phyloP scores from a whole-genome alignment of 1,139 yeast species.

The Saccharomyces hybrid region DNA sequence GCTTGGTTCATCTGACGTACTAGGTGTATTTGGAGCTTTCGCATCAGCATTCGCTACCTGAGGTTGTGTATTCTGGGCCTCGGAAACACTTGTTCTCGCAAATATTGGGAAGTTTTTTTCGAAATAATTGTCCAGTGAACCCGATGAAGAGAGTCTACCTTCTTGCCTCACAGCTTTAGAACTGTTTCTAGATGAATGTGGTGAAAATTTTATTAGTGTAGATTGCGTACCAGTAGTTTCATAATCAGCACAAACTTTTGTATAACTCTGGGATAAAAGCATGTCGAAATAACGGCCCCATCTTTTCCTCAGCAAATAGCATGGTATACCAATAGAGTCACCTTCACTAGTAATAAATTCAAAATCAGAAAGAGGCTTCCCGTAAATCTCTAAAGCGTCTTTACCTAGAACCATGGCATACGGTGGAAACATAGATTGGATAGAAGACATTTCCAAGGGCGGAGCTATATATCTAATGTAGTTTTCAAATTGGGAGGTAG shows the following conservation, averaged over 20 bases:
- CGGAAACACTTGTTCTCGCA: neutral
- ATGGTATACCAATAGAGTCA: slow-evolving; percentile 54
- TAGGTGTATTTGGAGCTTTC: neutral
- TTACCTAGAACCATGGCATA: slow-evolving; percentile 71
- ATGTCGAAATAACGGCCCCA: slow-evolving; percentile 70
- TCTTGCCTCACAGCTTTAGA: slow-evolving; percentile 5
- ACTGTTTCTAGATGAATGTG: slow-evolving; percentile 12
- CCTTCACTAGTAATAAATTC: slow-evolving; percentile 64
- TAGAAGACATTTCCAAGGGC: slow-evolving; percentile 54
- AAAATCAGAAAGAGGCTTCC: slow-evolving; percentile 58
- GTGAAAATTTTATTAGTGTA: slow-evolving; percentile 12
- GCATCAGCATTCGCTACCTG: neutral
- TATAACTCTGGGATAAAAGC: slow-evolving; percentile 55
- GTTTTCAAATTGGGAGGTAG: slow-evolving; percentile 45
- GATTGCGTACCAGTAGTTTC: slow-evolving; percentile 12
- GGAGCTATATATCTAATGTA: slow-evolving; percentile 77
- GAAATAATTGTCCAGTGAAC: slow-evolving; percentile 34
- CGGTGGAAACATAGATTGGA: slow-evolving; percentile 63
- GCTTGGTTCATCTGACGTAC: neutral
- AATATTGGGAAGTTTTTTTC: slow-evolving; percentile 3
- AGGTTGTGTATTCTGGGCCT: neutral
- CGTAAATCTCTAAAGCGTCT: slow-evolving; percentile 62
- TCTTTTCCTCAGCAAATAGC: slow-evolving; percentile 53
- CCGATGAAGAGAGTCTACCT: slow-evolving; percentile 12
- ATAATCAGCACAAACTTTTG: slow-evolving; percentile 30